Conservation (phyloP, 1,284 basidiomycete species). For the Fomitopsis palustris region DNA sequence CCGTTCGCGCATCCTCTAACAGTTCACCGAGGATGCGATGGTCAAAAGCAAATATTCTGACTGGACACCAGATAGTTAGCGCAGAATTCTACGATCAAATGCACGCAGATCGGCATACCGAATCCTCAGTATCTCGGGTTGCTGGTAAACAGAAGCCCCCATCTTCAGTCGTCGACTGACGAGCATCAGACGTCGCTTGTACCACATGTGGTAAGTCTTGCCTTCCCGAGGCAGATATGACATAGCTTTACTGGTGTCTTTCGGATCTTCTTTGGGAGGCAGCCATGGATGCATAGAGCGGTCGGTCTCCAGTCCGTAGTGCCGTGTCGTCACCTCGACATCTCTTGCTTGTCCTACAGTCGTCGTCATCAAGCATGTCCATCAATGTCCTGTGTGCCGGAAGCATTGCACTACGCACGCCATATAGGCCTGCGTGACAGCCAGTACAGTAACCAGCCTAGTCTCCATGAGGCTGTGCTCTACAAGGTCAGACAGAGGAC, state of each 20-base stretch:
- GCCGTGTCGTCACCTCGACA: not conserved
- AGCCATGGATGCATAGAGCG: not conserved
- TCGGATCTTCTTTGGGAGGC: not conserved
- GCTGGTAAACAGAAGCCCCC: too few species aligned
- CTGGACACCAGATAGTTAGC: not conserved
- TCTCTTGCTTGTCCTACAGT: conserved; percentile 9
- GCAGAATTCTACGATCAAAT: not conserved
- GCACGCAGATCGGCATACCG: not conserved
- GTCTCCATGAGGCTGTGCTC: too few species aligned
- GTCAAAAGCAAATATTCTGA: not conserved
- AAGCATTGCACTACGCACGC: conserved; percentile 16
- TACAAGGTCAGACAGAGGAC: conserved; percentile 28
- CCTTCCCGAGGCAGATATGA: not conserved
- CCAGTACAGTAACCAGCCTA: conserved; percentile 31
- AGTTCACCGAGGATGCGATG: not conserved
- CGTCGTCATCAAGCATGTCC: not conserved
- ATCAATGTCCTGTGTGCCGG: too few species aligned
- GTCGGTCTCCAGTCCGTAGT: not conserved
- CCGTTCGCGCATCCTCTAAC: not conserved
- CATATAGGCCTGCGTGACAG: conserved; percentile 31
- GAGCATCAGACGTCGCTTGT: not conserved
- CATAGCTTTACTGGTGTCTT: not conserved
- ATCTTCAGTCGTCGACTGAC: not conserved
- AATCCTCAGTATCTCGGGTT: not conserved
- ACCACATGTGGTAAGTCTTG: conserved; percentile 1